phyloP scores from a whole-genome alignment of 2,329 filamentous ascomycete species.

The Leptographium flavum region DNA sequence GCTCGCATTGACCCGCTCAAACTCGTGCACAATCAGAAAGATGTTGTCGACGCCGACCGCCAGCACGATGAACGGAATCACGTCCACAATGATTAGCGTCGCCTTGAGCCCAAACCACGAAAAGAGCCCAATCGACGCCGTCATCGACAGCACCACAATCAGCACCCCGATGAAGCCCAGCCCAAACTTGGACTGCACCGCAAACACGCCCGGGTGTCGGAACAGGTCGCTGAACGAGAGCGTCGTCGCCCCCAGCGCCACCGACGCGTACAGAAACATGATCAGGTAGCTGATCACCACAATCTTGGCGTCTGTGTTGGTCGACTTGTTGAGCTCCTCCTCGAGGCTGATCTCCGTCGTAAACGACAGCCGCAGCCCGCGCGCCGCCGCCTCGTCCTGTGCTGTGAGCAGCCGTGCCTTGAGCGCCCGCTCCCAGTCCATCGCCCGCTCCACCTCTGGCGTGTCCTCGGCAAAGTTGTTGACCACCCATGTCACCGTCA shows the following conservation, averaged over 20 bases:
- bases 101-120: slow-evolving; percentile 86
- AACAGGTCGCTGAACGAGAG: slow-evolving; percentile 64
- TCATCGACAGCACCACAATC: slow-evolving; percentile 96
- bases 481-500: slow-evolving; percentile 90
- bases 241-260: slow-evolving; percentile 81
- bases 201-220: slow-evolving; percentile 64
- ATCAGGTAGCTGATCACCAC: slow-evolving; percentile 92
- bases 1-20: slow-evolving; percentile 85
- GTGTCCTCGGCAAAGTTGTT: slow-evolving; percentile 71
- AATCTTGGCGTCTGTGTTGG: slow-evolving; percentile 96
- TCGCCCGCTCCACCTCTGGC: slow-evolving; percentile 53
- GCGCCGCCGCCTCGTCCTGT: slow-evolving; percentile 62
- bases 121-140: slow-evolving; percentile 86
- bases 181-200: slow-evolving; percentile 95
- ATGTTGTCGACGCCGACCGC: slow-evolving; percentile 98
- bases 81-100: slow-evolving; percentile 93
- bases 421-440: slow-evolving; percentile 79
- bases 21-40: slow-evolving; percentile 95
- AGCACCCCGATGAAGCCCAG: slow-evolving; percentile 87
- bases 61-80: slow-evolving; percentile 93
- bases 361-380: slow-evolving; percentile 80
- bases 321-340: slow-evolving; percentile 92
- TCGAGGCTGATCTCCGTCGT: slow-evolving; percentile 91
- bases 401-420: slow-evolving; percentile 61
- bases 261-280: slow-evolving; percentile 95